Base-by-base conservation (phyloP, 768 basidiomycete genomes). In the Imleria badia region DNA sequence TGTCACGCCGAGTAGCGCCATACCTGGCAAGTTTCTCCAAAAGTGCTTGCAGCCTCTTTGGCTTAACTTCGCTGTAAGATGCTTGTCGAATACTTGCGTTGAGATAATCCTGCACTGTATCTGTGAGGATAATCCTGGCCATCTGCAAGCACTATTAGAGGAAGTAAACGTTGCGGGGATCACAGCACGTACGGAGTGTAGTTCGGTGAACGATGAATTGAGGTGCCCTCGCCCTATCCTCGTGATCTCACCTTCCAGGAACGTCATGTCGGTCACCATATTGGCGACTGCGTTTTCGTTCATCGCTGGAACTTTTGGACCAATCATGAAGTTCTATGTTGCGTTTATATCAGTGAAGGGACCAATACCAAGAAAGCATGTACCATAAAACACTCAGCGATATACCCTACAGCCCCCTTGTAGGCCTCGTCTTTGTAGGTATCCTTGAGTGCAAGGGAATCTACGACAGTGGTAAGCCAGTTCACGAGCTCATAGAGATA, bases 391-490 rank as follows among this genome's bases (percentile, higher is more conserved):
- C 86, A 91, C 52, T 87, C 84, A 0, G 91, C 87, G 53, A 97
- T 91, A 64, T 97, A 92, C 31, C 82, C 77, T n/a, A 96, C 77
- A 14, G 97, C 95, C 41, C 85, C 87, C 58, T 82, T 83, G 70
- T 97, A 99, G 11, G 91, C 92, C 60, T 91, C 86, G 49, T 93
- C 89, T 72, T 94, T 95, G 75, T 93, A 87, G 11, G 75, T 72
- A 52, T 94, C 90, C 52, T 90, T 86, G 73, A 98, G 84, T 55
- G 80, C 82, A 60, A 87, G 84, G 54, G 84, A 92, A 70, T 98
- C 97, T 45, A 99, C 93, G 51, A 97, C 91, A 2, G 95, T 97
- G 36, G 89, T 95, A 48, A 98, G 79, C 90, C 95, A 99, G 68
- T 94, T 94, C 68, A 96, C 83, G 64, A 98, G 82, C 70, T 98